Percentiles rank a stretch among this genome's conserved stretches.
Evolutionary conservation across 441 rosid genomes (phyloP).

Genomic region (Gossypium aridum): DNA sequence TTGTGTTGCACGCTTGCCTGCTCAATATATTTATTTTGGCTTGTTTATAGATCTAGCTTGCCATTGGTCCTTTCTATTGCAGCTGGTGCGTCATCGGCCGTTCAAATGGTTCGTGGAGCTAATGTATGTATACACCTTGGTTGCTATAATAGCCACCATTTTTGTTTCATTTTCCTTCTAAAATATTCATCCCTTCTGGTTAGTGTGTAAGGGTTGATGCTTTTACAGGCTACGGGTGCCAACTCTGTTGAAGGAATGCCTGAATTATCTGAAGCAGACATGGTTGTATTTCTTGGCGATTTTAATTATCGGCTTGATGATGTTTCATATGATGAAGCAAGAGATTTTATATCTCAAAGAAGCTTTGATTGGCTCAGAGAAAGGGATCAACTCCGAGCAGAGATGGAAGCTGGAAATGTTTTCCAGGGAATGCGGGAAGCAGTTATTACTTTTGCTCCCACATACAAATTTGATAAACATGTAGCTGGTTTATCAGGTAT

Average conservation of each 20-base stretch:
- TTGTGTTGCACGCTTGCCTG: slow-evolving; percentile 60
- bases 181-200: slow-evolving; percentile 8
- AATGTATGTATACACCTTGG: slow-evolving; percentile 44
- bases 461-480: slow-evolving; percentile 73
- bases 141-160: slow-evolving; percentile 8
- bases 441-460: slow-evolving; percentile 58
- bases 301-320: slow-evolving; percentile 68
- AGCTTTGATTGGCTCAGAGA: slow-evolving; percentile 81
- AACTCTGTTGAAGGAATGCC: slow-evolving; percentile 46
- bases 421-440: slow-evolving; percentile 85
- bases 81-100: slow-evolving; percentile 75
- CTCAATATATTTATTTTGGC: slow-evolving; percentile 67
- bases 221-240: slow-evolving; percentile 41
- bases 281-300: slow-evolving; percentile 65
- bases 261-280: slow-evolving; percentile 65
- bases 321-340: slow-evolving; percentile 70
- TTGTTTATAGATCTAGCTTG: slow-evolving; percentile 79
- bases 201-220: slow-evolving; percentile 11
- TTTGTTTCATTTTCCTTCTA: slow-evolving; percentile 8
- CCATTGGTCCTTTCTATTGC: slow-evolving; percentile 88
- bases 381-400: slow-evolving; percentile 64
- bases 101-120: slow-evolving; percentile 57
- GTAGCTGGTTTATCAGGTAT: slow-evolving; percentile 68
- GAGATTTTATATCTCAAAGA: slow-evolving; percentile 74
- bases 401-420: slow-evolving; percentile 67